Evolutionary conservation across 352 stramenopile genomes (phyloP).

Genomic region (Globisporangium cylindrosporum): DNA sequence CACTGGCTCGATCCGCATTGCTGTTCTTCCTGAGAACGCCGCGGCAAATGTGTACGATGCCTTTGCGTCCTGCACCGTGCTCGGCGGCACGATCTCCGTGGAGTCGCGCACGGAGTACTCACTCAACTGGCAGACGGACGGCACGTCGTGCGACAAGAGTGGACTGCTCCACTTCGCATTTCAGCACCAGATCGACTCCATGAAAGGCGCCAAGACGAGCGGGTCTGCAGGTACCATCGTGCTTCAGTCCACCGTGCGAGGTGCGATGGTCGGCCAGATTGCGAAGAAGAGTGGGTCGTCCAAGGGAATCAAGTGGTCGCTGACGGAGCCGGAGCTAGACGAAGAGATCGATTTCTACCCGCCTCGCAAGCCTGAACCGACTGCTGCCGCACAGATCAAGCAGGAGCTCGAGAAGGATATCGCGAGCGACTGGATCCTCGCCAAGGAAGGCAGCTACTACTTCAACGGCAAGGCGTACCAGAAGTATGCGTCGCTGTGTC

Average conservation of each 20-base stretch:
- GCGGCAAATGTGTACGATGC: conserved; percentile 49
- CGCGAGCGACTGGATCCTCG: conserved; percentile 40
- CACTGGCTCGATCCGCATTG: conserved; percentile 52
- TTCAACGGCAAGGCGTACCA: conserved; percentile 76
- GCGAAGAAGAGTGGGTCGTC: conserved; percentile 8
- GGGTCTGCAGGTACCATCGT: conserved; percentile 23
- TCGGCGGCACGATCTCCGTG: conserved; percentile 45
- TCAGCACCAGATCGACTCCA: conserved; percentile 54
- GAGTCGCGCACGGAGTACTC: conserved; percentile 59
- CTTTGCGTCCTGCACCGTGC: conserved; percentile 55
- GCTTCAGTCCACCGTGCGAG: conserved; percentile 54
- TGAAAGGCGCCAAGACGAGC: conserved; percentile 25
- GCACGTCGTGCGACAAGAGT: conserved; percentile 32
- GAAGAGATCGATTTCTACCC: conserved; percentile 58
- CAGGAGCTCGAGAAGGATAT: conserved; percentile 55
- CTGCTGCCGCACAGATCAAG: conserved; percentile 36
- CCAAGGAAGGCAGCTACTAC: conserved; percentile 56
- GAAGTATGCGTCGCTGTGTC: conserved; percentile 76
- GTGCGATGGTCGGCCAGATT: conserved; percentile 46
- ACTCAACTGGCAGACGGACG: conserved; percentile 55
- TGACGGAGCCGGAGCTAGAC: conserved; percentile 47
- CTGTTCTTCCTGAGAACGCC: conserved; percentile 39
- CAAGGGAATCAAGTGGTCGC: conserved; percentile 35
- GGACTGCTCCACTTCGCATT: conserved; percentile 69
- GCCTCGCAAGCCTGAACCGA: conserved; percentile 25